Base-by-base conservation (phyloP, 2,329 filamentous ascomycete species). In the Xylariaceae sp. region DNA sequence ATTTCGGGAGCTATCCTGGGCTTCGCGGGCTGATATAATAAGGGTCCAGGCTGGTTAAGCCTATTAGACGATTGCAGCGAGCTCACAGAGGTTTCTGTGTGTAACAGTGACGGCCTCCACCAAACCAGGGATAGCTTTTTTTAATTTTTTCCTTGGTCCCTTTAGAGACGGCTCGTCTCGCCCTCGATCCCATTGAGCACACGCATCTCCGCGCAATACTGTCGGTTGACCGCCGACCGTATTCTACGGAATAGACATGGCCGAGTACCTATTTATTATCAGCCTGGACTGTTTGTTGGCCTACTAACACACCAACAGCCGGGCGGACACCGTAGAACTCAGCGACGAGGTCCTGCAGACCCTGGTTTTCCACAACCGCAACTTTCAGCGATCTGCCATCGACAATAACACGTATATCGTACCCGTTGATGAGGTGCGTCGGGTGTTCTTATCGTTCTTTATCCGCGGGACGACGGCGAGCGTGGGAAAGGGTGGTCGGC, bases 301-400 rank as follows among this genome's bases (percentile, higher is more conserved):
- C 56, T 65, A 58, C 67, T 69, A 61, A 70, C 64, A 57, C 47
- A 35, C 41, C 57, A 55, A 51, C 68, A 83, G 80, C 65, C 76
- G 78, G 64, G 64, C 67, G 66, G 65, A 71, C 55, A 69, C 70
- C 71, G 64, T 75, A 75, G 64, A 83, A 76, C 53, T 77, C 75
- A 60, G 76, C 78, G 69, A 64, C 74, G 89, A 70, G 65, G 85
- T 83, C 68, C 76, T 82, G 64, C 80, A 87, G 67, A 86, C 82
- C 4, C 74, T 88, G 60, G 76, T 78, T 13, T 76, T 86, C 64
- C 78, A 86, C 71, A 85, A 84, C 61, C 80, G 88, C 69, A 78
- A 81, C 51, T 91, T 85, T 71, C 88, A 91, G 65, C 80, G 80
- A 68, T 85, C 87, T 74, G 81, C 88, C 17, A 72, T 90, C 56